These are phyloP conservation scores for Pleurozium schreberi DNA, from an alignment of 225 moss, liverwort and hornwort genomes.

Conservation along the genomic window DNA sequence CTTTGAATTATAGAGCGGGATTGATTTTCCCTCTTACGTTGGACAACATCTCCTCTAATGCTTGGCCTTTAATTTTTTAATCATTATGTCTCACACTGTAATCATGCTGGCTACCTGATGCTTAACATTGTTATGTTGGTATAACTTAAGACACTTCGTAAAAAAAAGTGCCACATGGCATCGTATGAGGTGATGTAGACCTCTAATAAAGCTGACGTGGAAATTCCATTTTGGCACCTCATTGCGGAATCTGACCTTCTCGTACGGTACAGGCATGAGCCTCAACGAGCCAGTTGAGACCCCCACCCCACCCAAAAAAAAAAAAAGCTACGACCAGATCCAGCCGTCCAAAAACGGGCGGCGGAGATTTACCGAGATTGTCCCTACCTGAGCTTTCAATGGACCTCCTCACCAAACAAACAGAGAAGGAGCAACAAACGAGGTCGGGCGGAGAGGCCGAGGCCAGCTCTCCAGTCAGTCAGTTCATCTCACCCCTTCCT, in stretches of 20 bases:
- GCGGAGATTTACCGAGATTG: neutral
- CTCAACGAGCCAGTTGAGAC: neutral
- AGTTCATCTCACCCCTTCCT: neutral
- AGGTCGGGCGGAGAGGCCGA: neutral
- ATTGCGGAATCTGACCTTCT: no score
- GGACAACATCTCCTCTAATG: accelerated
- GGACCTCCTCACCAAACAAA: neutral
- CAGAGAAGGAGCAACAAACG: neutral
- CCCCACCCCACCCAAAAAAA: no score
- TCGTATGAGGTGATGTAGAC: neutral
- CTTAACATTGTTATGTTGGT: no score
- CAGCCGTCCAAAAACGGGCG: neutral
- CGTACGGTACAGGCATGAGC: neutral
- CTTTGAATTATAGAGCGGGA: neutral
- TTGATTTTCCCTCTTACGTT: accelerated
- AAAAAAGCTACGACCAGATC: neutral
- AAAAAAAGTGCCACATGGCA: neutral
- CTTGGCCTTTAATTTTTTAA: neutral
- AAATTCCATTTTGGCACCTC: neutral
- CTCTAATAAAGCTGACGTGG: neutral
- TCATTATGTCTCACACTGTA: accelerated
- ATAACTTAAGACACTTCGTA: neutral
- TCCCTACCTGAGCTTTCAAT: neutral
- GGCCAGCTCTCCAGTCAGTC: neutral
- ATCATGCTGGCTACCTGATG: neutral